Evolutionary conservation across 1,284 basidiomycete genomes (phyloP).

Genomic region (Puccinia sorghi): DNA sequence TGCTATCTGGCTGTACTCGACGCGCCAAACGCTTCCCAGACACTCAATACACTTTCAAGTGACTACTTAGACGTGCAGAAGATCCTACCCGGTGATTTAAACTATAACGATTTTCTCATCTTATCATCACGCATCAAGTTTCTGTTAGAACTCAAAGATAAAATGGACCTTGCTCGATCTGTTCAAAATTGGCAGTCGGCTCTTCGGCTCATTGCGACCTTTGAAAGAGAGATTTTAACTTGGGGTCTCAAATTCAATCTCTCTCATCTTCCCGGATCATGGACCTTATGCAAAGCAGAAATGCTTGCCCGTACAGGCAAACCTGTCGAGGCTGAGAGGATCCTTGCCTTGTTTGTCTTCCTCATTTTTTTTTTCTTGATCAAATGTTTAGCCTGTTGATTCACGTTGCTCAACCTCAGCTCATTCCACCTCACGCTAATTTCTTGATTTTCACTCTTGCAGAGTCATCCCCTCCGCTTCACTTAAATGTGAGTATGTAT

Average conservation of each 20-base stretch:
- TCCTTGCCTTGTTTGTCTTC: not conserved
- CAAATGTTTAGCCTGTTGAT: not conserved
- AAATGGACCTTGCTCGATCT: not conserved
- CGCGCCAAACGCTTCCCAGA: not conserved
- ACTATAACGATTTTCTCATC: not conserved
- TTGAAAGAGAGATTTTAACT: not conserved
- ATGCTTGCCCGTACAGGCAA: conserved; percentile 17
- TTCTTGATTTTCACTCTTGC: not conserved
- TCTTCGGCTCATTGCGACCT: not conserved
- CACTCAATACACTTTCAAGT: not conserved
- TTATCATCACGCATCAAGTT: conserved; percentile 1
- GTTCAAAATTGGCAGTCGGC: not conserved
- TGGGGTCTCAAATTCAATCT: conserved; percentile 22
- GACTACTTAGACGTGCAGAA: not conserved
- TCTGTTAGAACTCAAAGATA: not conserved
- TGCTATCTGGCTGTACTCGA: conserved; percentile 36
- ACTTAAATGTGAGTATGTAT: not conserved
- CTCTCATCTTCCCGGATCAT: conserved; percentile 14
- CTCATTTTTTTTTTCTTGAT: not conserved
- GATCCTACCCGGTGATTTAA: conserved; percentile 4
- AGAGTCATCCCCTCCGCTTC: not conserved
- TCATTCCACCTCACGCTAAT: too few species aligned
- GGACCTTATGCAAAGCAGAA: conserved; percentile 27
- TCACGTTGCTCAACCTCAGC: not conserved
- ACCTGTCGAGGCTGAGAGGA: not conserved